These are phyloP conservation scores for Penicillium occitanis DNA, from an alignment of 2,329 filamentous ascomycete genomes.

Conservation along the genomic window DNA sequence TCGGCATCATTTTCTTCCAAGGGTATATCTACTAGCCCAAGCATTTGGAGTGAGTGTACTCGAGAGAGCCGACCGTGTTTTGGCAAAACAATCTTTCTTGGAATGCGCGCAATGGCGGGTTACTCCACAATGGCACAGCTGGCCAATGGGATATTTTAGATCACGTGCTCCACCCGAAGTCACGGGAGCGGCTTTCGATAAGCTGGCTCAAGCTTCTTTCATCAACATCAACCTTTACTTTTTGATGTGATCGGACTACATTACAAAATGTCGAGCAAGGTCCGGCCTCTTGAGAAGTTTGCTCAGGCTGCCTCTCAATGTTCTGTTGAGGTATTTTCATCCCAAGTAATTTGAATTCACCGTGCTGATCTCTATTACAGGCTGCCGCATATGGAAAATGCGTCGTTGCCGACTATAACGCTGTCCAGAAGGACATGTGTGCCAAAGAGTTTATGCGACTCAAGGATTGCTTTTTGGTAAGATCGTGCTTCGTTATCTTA, in stretches of 20 bases:
- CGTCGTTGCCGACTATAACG: slow-evolving; percentile 84
- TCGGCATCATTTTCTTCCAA: background rate
- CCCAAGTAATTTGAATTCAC: no score
- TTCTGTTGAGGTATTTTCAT: slow-evolving; percentile 58
- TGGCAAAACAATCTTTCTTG: slow-evolving; percentile 19
- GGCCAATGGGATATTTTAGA: background rate
- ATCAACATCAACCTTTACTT: background rate
- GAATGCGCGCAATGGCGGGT: slow-evolving; percentile 2
- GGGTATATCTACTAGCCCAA: background rate
- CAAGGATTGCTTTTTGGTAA: slow-evolving; percentile 84
- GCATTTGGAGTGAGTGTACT: background rate
- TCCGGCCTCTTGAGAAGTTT: slow-evolving; percentile 67
- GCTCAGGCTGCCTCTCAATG: slow-evolving; percentile 66
- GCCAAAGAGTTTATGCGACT: slow-evolving; percentile 77
- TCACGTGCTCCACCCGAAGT: slow-evolving; percentile 1
- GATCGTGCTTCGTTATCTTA: slow-evolving; percentile 26
- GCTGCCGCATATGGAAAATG: slow-evolving; percentile 80
- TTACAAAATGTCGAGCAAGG: slow-evolving; percentile 48
- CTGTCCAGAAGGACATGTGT: slow-evolving; percentile 89
- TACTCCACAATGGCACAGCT: background rate
- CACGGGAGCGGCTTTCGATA: background rate
- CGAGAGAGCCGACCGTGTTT: slow-evolving; percentile 24
- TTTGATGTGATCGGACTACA: background rate
- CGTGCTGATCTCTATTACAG: no score
- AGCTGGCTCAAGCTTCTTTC: background rate